Base-by-base conservation (phyloP, 2,329 filamentous ascomycete genomes). In the Calonectria leucothoes region DNA sequence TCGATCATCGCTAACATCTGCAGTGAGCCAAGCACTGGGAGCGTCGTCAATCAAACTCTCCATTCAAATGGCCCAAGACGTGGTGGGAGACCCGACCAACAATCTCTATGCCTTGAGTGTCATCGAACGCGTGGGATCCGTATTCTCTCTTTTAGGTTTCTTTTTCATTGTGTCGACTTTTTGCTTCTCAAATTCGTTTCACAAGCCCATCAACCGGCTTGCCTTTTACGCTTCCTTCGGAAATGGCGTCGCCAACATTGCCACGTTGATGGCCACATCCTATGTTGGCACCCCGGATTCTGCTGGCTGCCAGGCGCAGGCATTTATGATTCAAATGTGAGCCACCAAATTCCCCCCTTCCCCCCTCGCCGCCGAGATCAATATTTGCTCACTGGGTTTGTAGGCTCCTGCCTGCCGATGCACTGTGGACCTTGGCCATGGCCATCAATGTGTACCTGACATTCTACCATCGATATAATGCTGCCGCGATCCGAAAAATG, bases 221-320 rank as follows among this genome's bases (percentile, higher is more conserved):
- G 91, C 95, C 17, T 95, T 96, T 83, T 96, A 93, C 82, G 94
- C 94, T 3, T 93, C 93, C 0, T 92, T 94, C 79, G 94, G 94
- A 6, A 96, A 96, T 79, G 86, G 95, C 74, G 86, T 95, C 82
- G 90, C 91, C 71, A 96, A 94, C 81, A 88, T 93, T 25, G 93
- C 90, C 1, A 93, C 93, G 0, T 81, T 95, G 20, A 93, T 95
- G 75, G 91, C 92, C 0, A 87, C 88, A 45, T 86, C 87, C 1
- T 92, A 89, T 29, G 83, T 94, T 14, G 77, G 81, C 4, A 79
- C 85, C 10, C 83, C 85, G 1, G 74, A 83, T 14, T 86, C 86
- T 0, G 86, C 87, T 23, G 85, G 88, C 4, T 91, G 93, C 81
- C 91, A 93, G 79, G 88, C 92, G 31, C 93, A 96, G 77, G 93